phyloP scores from a whole-genome alignment of 441 rosid genomes.

The Arabidopsis lyrata region DNA sequence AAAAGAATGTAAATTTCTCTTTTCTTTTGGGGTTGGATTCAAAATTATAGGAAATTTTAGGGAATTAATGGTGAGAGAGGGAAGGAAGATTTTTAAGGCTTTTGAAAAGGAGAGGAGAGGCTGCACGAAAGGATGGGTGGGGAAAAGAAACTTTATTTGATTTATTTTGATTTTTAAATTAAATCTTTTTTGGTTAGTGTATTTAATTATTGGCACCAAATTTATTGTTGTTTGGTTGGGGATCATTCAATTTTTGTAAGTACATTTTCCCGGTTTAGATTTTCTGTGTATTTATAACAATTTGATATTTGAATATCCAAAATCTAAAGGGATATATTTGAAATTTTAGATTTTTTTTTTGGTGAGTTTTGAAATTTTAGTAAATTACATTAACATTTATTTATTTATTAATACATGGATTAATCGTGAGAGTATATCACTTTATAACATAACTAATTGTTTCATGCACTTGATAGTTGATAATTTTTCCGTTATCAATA shows the following conservation, averaged over 20 bases:
- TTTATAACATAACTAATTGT: not conserved
- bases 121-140: conserved; percentile 18
- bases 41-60: conserved; percentile 32
- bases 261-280: conserved; percentile 15
- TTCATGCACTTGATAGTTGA: not conserved
- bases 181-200: conserved; percentile 4
- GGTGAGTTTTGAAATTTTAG: not conserved
- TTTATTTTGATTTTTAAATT: not conserved
- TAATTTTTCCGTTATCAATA: not conserved
- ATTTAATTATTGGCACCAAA: conserved; percentile 32
- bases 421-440: not conserved
- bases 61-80: conserved; percentile 22
- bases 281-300: not conserved
- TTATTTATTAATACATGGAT: not conserved
- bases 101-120: conserved; percentile 26
- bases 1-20: not conserved
- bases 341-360: not conserved
- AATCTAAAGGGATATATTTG: not conserved
- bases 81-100: conserved; percentile 44
- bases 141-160: conserved; percentile 8
- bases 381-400: not conserved
- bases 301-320: not conserved
- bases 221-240: conserved; percentile 42
- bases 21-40: not conserved
- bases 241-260: conserved; percentile 35